These are phyloP conservation scores for Hyphopichia buzzinii DNA, from an alignment of 1,139 yeast species.

Conservation along the genomic window DNA sequence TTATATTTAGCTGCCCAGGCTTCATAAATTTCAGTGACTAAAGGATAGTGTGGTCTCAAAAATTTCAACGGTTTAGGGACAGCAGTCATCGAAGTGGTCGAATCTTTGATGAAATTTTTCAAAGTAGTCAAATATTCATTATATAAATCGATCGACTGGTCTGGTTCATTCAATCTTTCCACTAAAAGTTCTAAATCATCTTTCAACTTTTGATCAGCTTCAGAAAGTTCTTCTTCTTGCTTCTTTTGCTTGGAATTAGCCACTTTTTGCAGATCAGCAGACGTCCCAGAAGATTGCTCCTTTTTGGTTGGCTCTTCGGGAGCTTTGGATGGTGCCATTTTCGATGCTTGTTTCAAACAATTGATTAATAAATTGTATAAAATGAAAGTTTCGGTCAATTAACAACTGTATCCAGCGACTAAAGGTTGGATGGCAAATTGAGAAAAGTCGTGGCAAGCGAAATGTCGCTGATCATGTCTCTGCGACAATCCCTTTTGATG, in stretches of 20 bases:
- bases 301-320: conserved; percentile 17
- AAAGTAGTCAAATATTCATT: conserved; percentile 61
- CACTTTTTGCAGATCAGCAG: conserved; percentile 4
- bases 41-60: conserved; percentile 80
- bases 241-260: conserved; percentile 21
- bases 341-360: not conserved
- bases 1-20: conserved; percentile 53
- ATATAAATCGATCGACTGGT: conserved; percentile 49
- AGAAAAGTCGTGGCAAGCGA: not conserved
- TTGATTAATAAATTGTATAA: not conserved
- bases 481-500: not conserved
- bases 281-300: conserved; percentile 10
- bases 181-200: conserved; percentile 85
- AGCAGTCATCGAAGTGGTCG: conserved; percentile 98
- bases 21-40: conserved; percentile 62
- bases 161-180: conserved; percentile 58
- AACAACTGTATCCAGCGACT: not conserved
- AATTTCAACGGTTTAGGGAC: conserved; percentile 98
- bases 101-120: conserved; percentile 79
- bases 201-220: conserved; percentile 89
- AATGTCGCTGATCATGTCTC: not conserved
- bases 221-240: conserved; percentile 79
- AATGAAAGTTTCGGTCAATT: not conserved
- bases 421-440: conserved; percentile 1
- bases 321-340: conserved; percentile 14